Evolutionary conservation across 179 eudicot species (phyloP).

Genomic region (Spergularia azorica): DNA sequence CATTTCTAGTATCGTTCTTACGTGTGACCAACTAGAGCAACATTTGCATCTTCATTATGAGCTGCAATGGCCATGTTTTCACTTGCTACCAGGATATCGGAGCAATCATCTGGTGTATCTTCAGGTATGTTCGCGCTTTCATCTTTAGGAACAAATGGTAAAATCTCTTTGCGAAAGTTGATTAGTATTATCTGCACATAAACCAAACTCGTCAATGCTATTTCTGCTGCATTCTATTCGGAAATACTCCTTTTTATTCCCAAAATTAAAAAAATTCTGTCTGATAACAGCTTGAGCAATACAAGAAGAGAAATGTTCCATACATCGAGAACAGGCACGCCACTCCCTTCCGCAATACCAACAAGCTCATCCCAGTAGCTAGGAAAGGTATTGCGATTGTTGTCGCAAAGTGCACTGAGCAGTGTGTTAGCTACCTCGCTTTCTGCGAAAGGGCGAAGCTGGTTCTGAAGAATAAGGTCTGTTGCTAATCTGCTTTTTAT

Average conservation of each 20-base stretch:
- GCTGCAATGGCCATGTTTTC: constrained; percentile 70
- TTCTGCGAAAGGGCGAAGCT: constrained; percentile 68
- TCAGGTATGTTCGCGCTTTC: constrained; percentile 27
- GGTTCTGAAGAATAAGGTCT: constrained; percentile 66
- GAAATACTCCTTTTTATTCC: no score
- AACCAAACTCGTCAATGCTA: background rate
- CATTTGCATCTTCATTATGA: constrained; percentile 91
- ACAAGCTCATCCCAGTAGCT: constrained; percentile 77
- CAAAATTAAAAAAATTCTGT: no score
- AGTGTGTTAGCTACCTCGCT: constrained; percentile 41
- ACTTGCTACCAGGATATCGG: constrained; percentile 68
- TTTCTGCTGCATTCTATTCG: no score
- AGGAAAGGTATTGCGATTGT: constrained; percentile 52
- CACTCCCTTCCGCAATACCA: constrained; percentile 80
- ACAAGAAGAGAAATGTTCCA: background rate
- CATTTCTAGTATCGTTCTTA: constrained; percentile 30
- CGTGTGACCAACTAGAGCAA: constrained; percentile 87
- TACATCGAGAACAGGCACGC: constrained; percentile 66
- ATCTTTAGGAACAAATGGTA: constrained; percentile 62
- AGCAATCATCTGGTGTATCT: constrained; percentile 64
- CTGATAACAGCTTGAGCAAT: background rate
- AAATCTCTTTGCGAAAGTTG: constrained; percentile 88
- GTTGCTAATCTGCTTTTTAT: constrained; percentile 68
- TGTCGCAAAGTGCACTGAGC: constrained; percentile 42
- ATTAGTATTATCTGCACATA: constrained; percentile 57